Conservation (phyloP, 2,329 filamentous ascomycete genomes). For the Sordariomycetes sp. region DNA sequence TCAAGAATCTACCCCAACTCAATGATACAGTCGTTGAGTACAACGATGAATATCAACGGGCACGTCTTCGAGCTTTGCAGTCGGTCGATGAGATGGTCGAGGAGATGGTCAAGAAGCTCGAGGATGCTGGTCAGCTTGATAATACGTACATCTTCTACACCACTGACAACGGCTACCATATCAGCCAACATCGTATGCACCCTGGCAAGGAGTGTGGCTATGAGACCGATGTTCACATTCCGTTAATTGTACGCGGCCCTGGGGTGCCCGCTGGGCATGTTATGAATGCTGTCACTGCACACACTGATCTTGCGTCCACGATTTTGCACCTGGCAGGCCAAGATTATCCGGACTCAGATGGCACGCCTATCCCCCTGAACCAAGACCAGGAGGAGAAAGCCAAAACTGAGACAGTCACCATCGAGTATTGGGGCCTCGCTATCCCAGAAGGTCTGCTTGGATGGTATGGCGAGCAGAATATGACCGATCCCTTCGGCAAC, state of each 20-base stretch:
- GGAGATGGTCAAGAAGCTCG: constrained; percentile 20
- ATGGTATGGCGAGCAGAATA: background rate
- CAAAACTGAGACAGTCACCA: constrained; percentile 36
- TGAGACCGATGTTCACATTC: constrained; percentile 43
- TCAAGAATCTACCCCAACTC: constrained; percentile 23
- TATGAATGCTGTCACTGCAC: constrained; percentile 31
- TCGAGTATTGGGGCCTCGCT: constrained; percentile 39
- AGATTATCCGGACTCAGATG: constrained; percentile 30
- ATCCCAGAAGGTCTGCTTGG: constrained; percentile 14
- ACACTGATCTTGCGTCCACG: constrained; percentile 46
- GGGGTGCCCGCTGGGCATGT: constrained; percentile 26
- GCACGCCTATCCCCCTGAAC: constrained; percentile 29
- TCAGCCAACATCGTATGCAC: constrained; percentile 40
- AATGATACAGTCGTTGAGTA: constrained; percentile 20
- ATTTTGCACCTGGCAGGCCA: constrained; percentile 29
- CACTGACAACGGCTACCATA: constrained; percentile 44
- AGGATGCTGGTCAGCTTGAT: constrained; percentile 19
- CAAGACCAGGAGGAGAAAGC: background rate
- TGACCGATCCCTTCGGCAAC: background rate
- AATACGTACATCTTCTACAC: constrained; percentile 42
- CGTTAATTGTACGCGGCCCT: constrained; percentile 41
- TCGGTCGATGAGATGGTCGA: constrained; percentile 35
- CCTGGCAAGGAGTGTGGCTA: constrained; percentile 43
- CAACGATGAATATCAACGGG: constrained; percentile 28
- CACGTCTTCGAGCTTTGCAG: constrained; percentile 29